Evolutionary conservation across 2,329 filamentous ascomycete genomes (phyloP).

Genomic region (Colletotrichum agaves): DNA sequence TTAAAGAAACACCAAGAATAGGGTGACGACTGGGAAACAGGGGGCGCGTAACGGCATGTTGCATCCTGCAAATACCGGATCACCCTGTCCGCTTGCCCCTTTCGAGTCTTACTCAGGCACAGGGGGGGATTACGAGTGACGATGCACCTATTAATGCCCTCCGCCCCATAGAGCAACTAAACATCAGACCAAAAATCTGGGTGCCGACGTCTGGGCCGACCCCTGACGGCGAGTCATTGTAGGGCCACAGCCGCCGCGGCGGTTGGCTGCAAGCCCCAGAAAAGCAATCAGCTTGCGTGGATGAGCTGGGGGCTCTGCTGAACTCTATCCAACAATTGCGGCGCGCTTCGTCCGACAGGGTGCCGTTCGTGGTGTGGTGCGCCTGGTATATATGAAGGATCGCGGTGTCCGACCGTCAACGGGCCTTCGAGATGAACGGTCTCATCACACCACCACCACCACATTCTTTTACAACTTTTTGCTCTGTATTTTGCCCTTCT

Average conservation of each 20-base stretch:
- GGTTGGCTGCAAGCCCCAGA: slow-evolving; percentile 12
- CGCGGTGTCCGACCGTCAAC: not conserved
- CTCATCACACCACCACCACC: slow-evolving; percentile 8
- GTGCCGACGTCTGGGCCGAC: slow-evolving; percentile 16
- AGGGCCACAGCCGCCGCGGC: not conserved
- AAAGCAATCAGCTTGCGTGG: slow-evolving; percentile 34
- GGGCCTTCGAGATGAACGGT: not conserved
- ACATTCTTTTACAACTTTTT: slow-evolving; percentile 17
- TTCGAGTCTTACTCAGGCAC: not conserved
- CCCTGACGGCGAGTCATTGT: slow-evolving; percentile 31
- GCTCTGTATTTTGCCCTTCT: not conserved
- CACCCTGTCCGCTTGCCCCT: not conserved
- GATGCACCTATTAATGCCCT: slow-evolving; percentile 13
- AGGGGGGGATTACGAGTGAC: not conserved
- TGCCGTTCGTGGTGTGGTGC: not conserved
- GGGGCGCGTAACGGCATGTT: not conserved
- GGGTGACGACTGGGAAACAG: not conserved
- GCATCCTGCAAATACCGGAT: slow-evolving; percentile 15
- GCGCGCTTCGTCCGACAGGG: slow-evolving; percentile 4
- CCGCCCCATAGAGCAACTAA: slow-evolving; percentile 1
- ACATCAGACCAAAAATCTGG: slow-evolving; percentile 31
- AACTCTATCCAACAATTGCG: slow-evolving; percentile 28
- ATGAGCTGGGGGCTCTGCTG: slow-evolving; percentile 33
- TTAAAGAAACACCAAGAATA: slow-evolving; percentile 17
- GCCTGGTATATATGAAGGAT: slow-evolving; percentile 9